These are phyloP conservation scores for Byssochlamys sp. DNA, from an alignment of 2,329 filamentous ascomycete genomes.

Conservation along the genomic window DNA sequence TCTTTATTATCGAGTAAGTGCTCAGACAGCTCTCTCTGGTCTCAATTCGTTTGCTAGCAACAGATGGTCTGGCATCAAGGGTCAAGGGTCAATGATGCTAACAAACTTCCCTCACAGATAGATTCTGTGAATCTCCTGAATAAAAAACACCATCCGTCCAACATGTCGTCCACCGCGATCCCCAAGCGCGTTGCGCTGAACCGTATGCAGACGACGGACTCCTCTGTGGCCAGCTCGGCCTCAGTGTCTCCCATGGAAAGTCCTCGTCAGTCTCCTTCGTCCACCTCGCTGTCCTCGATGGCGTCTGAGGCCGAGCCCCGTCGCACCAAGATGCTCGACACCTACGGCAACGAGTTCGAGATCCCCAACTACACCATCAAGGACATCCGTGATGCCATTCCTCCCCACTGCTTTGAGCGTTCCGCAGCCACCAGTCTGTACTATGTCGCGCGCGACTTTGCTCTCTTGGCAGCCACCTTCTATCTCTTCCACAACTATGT, in stretches of 20 bases:
- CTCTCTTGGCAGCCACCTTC: constrained; percentile 65
- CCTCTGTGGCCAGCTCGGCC: constrained; percentile 46
- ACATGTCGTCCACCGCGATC: constrained; percentile 44
- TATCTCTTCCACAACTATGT: constrained; percentile 81
- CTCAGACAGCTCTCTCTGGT: neutral
- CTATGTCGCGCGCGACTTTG: constrained; percentile 78
- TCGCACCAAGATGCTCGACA: constrained; percentile 62
- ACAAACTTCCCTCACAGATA: neutral
- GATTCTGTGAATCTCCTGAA: neutral
- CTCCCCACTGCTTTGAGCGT: constrained; percentile 91
- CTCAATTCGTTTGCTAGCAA: neutral
- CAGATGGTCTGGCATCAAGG: neutral
- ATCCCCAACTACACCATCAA: constrained; percentile 95
- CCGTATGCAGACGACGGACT: constrained; percentile 45
- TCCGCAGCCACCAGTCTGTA: constrained; percentile 63
- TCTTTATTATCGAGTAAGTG: too few species aligned
- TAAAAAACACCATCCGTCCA: constrained; percentile 1
- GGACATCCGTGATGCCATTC: constrained; percentile 91
- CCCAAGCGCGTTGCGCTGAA: constrained; percentile 41
- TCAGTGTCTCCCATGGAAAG: constrained; percentile 50
- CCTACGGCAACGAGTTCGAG: constrained; percentile 88
- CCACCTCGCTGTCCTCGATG: constrained; percentile 85
- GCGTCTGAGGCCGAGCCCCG: constrained; percentile 55
- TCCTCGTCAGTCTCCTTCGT: constrained; percentile 59
- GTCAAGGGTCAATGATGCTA: neutral